phyloP scores from a whole-genome alignment of 2,329 filamentous ascomycete genomes.

The Podosphaera aphanis region DNA sequence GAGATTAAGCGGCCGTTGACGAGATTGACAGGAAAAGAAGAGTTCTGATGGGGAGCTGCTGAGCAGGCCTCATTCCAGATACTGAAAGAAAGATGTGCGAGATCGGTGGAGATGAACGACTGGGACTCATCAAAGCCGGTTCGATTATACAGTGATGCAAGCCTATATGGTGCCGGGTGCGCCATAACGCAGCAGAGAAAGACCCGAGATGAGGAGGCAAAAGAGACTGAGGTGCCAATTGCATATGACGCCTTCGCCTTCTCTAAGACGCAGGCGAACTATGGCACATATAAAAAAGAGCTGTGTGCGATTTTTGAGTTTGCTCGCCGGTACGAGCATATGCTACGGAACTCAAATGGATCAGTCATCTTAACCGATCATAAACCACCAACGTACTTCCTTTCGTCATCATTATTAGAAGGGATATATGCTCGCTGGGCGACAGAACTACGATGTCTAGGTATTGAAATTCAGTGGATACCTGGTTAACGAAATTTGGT shows the following conservation, averaged over 20 bases:
- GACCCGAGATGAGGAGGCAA: no score
- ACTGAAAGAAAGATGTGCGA: not conserved
- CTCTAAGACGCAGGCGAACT: no score
- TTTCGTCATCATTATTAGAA: no score
- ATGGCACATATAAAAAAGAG: no score
- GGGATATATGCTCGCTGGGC: no score
- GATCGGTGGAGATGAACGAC: not conserved
- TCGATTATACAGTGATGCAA: not conserved
- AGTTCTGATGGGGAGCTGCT: not conserved
- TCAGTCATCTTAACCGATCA: no score
- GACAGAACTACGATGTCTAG: no score
- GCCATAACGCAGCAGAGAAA: not conserved
- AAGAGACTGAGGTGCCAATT: not conserved
- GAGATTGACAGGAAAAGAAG: not conserved
- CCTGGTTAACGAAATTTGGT: no score
- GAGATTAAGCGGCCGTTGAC: no score
- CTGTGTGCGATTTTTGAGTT: not conserved
- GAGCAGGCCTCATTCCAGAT: not conserved
- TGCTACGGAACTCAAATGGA: not conserved
- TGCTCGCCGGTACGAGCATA: conserved; percentile 4
- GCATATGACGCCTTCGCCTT: no score
- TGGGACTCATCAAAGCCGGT: not conserved
- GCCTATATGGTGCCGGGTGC: not conserved
- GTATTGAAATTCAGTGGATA: no score
- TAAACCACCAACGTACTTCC: no score